A percentile compares a stretch with the other conserved stretches of the same genome.
These are phyloP conservation scores for Sclerospora graminicola DNA, from an alignment of 352 stramenopile genomes.

Conservation along the genomic window DNA sequence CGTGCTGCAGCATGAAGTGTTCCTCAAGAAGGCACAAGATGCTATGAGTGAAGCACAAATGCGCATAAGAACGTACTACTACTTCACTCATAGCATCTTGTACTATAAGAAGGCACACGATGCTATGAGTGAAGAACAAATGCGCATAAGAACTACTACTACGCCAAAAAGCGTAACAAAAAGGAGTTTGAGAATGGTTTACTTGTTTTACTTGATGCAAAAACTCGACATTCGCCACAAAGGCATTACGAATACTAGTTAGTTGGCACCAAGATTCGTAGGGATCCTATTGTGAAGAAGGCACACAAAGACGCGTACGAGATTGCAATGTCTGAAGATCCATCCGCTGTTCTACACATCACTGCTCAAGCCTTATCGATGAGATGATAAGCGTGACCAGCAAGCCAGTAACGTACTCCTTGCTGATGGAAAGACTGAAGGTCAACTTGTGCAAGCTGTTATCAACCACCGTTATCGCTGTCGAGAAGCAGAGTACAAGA, in stretches of 20 bases:
- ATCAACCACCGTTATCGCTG: not conserved
- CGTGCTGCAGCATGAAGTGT: not conserved
- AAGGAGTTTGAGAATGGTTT: not conserved
- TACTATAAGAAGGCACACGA: too few relatives aligned
- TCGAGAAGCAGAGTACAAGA: too few relatives aligned
- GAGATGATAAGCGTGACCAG: not conserved
- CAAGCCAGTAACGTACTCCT: not conserved
- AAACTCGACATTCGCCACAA: conserved; percentile 11
- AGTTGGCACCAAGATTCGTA: conserved; percentile 6
- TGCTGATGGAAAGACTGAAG: too few relatives aligned
- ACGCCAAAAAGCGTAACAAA: not conserved
- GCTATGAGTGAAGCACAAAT: not conserved
- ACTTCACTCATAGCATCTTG: conserved; percentile 1
- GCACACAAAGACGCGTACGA: conserved; percentile 1
- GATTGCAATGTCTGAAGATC: not conserved
- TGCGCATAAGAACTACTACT: too few relatives aligned
- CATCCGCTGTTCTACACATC: too few relatives aligned
- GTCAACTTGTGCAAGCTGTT: not conserved
- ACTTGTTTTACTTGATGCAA: not conserved
- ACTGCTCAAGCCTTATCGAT: too few relatives aligned
- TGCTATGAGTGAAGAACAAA: too few relatives aligned
- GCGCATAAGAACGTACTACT: not conserved
- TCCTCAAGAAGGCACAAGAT: not conserved
- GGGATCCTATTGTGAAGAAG: conserved; percentile 2
- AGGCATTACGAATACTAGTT: not conserved